Evolutionary conservation across 2,329 filamentous ascomycete genomes (phyloP).

Genomic region (Beauveria sp.): DNA sequence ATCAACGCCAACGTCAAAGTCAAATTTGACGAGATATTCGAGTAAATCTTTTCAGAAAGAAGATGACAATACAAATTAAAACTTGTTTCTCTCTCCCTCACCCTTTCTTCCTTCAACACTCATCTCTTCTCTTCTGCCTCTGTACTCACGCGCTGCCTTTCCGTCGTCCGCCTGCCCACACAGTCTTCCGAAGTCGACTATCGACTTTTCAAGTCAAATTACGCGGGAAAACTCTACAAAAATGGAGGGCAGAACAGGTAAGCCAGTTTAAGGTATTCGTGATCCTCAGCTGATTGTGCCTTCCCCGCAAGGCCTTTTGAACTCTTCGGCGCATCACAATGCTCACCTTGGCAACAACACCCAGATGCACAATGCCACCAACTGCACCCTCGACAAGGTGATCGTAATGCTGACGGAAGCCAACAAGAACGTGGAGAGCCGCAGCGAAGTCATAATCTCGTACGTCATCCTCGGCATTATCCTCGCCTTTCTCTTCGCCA

Average conservation of each 20-base stretch:
- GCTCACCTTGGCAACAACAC: background rate
- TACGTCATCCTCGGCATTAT: background rate
- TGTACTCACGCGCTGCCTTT: background rate
- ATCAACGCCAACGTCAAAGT: background rate
- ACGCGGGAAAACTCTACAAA: too few relatives aligned
- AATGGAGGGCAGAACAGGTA: too few relatives aligned
- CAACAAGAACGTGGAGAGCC: background rate
- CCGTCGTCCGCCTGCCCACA: background rate
- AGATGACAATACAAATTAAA: too few relatives aligned
- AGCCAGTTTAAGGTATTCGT: too few relatives aligned
- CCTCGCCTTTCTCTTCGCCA: background rate
- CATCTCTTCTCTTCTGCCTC: background rate
- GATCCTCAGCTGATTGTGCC: too few relatives aligned
- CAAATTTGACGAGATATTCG: background rate
- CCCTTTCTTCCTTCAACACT: background rate
- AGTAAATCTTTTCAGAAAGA: too few relatives aligned
- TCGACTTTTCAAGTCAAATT: too few relatives aligned
- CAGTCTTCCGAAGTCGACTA: background rate
- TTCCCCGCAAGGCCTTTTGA: background rate
- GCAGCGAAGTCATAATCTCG: background rate
- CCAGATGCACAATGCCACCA: background rate
- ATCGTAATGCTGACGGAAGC: too few relatives aligned
- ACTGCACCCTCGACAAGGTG: background rate
- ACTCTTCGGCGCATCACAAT: background rate
- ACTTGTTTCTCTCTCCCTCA: too few relatives aligned